Base-by-base conservation (phyloP, 2,329 filamentous ascomycete species). In the Penicillium sp. region DNA sequence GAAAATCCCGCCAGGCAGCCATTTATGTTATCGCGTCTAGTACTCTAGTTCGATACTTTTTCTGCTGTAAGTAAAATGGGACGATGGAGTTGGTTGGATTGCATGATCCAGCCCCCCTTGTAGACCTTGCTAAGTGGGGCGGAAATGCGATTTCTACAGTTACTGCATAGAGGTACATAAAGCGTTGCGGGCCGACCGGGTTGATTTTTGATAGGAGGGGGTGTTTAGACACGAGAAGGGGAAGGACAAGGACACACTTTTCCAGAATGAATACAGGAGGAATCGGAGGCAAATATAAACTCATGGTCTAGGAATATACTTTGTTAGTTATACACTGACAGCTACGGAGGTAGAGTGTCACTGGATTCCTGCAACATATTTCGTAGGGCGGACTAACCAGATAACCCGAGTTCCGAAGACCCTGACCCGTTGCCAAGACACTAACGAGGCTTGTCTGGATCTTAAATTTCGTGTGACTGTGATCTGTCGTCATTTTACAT, bases 381-480 rank as follows among this genome's bases (percentile, higher is more conserved):
- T 6, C 8, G 47, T 33, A 33, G 47, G 47, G 26, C 26, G 8
- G 28, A 30, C 3, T 30, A 30, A 30, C 28, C 28, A 30, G 28
- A 30, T 30, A 4, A 30, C 28, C 28, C 28, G 28, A 33, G 28
- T n/a, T n/a, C n/a, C 26, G 26, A 26, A 26, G 47, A 51, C 28
- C 47, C 47, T 35, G 49, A 49, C 30, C 49, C 28, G 49, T 22
- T 44, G 37, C 51, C 51, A 55, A 55, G 53, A 8, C 9, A 22
- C 38, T 33, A 45, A 55, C n/a, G 38, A 55, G 53, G 53, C 53
- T 55, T 55, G 38, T 24, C 24, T 33, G 38, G 45, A 55, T 13
- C 26, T 44, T 55, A 42, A 55, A 33, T 42, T 33, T 33, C 12
- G 6, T 10, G 30, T 17, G n/a, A 15, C 26, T 12, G 37, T 10